Evolutionary conservation across 345 rosid species (phyloP).

Genomic region (Turritis glabra): DNA sequence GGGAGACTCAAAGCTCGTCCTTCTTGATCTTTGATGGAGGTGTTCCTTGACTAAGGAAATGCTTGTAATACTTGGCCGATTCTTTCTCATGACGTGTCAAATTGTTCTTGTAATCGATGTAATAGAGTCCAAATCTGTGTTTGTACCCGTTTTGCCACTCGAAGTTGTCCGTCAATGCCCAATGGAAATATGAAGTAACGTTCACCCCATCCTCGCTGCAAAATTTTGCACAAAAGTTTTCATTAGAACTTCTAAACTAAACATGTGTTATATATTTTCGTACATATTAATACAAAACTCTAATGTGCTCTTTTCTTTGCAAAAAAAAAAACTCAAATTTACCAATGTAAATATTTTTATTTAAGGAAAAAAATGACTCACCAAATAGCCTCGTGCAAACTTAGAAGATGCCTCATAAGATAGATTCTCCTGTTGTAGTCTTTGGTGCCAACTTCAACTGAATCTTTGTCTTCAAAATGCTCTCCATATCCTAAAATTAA

Average conservation of each 20-base stretch:
- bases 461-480: no score
- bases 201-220: conserved; percentile 34
- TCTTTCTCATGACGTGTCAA: conserved; percentile 41
- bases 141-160: conserved; percentile 42
- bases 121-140: conserved; percentile 40
- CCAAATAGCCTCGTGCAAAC: conserved; percentile 14
- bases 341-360: neutral
- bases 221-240: neutral
- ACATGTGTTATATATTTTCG: no score
- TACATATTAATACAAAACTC: no score
- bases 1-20: conserved; percentile 3
- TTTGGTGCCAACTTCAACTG: no score
- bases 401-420: conserved; percentile 14
- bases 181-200: conserved; percentile 42
- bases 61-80: conserved; percentile 38
- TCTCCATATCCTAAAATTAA: no score
- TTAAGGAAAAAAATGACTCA: neutral
- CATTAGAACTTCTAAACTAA: neutral
- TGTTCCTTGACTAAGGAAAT: conserved; percentile 35
- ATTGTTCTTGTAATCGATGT: conserved; percentile 38
- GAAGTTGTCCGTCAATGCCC: conserved; percentile 44
- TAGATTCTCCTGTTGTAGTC: conserved; percentile 24
- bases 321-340: no score
- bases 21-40: neutral
- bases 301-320: no score